Evolutionary conservation across 495 filamentous ascomycete genomes (phyloP).

Genomic region (Thozetella sp.): DNA sequence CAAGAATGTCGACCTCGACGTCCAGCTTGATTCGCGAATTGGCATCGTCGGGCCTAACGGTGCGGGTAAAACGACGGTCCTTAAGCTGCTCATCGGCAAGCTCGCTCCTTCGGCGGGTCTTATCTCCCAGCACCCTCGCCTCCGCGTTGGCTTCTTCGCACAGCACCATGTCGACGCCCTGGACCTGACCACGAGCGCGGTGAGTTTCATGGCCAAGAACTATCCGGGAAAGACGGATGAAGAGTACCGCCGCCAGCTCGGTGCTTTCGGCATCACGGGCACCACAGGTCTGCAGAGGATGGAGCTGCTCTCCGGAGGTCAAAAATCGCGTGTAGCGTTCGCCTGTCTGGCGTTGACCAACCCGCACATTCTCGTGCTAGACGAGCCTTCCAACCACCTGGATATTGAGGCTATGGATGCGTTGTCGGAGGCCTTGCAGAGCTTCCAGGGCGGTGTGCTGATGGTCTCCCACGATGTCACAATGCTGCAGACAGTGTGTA

Average conservation of each 20-base stretch:
- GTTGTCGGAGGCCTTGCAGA: constrained; percentile 75
- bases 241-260: constrained; percentile 93
- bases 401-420: constrained; percentile 99
- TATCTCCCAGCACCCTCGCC: constrained; percentile 83
- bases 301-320: constrained; percentile 91
- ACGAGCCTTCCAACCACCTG: constrained; percentile 97
- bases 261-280: constrained; percentile 97
- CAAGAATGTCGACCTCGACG: constrained; percentile 86
- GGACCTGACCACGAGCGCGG: constrained; percentile 83
- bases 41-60: constrained; percentile 99
- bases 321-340: constrained; percentile 98
- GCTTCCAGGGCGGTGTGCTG: constrained; percentile 91
- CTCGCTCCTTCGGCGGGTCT: constrained; percentile 75
- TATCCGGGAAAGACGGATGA: constrained; percentile 93
- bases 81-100: constrained; percentile 91
- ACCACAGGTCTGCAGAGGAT: constrained; percentile 97
- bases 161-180: constrained; percentile 98
- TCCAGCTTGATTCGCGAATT: constrained; percentile 96
- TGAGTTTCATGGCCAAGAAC: constrained; percentile 91
- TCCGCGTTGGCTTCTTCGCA: constrained; percentile 94
- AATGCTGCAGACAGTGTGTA: constrained; percentile 93
- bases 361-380: constrained; percentile 95
- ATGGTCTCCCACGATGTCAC: constrained; percentile 99
- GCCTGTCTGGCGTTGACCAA: constrained; percentile 90
- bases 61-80: constrained; percentile 95